Evolutionary conservation across 169 alveolate genomes (phyloP).

Genomic region (Fabrea salina): DNA sequence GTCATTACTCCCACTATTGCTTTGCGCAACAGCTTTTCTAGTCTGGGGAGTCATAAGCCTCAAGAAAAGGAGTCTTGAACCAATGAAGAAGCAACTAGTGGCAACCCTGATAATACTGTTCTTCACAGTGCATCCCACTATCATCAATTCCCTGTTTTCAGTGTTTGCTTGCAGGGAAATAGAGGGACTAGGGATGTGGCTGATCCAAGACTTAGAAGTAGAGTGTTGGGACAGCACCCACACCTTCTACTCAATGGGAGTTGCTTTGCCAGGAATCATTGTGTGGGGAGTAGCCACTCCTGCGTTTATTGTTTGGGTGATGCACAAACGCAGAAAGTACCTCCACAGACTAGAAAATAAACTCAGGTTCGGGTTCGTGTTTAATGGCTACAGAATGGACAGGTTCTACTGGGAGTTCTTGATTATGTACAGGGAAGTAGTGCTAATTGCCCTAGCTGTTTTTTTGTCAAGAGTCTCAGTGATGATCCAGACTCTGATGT

Average conservation of each 20-base stretch:
- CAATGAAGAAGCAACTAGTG: not conserved
- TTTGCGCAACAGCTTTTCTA: not conserved
- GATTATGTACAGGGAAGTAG: slow-evolving; percentile 40
- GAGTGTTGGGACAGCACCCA: slow-evolving; percentile 15
- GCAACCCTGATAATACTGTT: slow-evolving; percentile 39
- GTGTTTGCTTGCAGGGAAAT: slow-evolving; percentile 32
- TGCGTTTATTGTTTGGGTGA: slow-evolving; percentile 28
- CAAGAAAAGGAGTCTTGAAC: too few species aligned
- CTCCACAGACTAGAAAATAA: slow-evolving; percentile 24
- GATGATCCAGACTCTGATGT: slow-evolving; percentile 22
- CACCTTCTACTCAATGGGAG: not conserved
- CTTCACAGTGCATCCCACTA: slow-evolving; percentile 46
- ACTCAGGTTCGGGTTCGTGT: slow-evolving; percentile 39
- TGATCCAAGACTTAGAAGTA: slow-evolving; percentile 8
- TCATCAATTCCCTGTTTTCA: slow-evolving; percentile 27
- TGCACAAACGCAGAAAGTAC: not conserved
- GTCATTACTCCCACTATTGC: not conserved
- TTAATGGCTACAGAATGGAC: slow-evolving; percentile 34
- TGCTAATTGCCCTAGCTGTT: slow-evolving; percentile 33
- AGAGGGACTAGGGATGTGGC: slow-evolving; percentile 32
- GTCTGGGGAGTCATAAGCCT: slow-evolving; percentile 1
- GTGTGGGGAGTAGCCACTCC: slow-evolving; percentile 59
- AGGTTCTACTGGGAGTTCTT: slow-evolving; percentile 50
- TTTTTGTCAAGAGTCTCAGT: slow-evolving; percentile 5
- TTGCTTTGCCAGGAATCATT: slow-evolving; percentile 40